These are phyloP conservation scores for Carex arenaria DNA, from an alignment of 202 grass and related monocot species.

Conservation along the genomic window DNA sequence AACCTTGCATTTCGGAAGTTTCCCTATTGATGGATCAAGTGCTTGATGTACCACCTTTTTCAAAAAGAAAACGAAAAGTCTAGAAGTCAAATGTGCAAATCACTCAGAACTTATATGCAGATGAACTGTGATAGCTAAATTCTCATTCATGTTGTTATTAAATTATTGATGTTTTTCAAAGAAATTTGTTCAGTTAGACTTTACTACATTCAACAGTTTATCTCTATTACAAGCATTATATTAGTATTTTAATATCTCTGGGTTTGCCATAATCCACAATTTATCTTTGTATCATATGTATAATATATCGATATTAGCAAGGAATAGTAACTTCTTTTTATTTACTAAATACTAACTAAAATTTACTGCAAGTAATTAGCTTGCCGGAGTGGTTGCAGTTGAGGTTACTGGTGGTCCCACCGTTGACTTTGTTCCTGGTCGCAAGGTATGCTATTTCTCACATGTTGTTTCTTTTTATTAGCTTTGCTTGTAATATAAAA, in stretches of 20 bases:
- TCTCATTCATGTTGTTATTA: background rate
- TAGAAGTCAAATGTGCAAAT: background rate
- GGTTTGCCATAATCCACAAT: background rate
- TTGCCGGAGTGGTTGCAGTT: constrained; percentile 86
- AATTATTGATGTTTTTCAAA: background rate
- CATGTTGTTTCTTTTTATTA: constrained; percentile 4
- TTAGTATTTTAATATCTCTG: background rate
- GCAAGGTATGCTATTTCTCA: constrained; percentile 39
- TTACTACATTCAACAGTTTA: background rate
- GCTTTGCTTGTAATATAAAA: constrained; percentile 17
- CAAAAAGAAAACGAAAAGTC: background rate
- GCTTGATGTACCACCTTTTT: background rate
- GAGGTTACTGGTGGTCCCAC: constrained; percentile 86
- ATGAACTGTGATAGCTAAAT: background rate
- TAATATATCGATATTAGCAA: background rate
- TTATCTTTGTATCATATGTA: background rate
- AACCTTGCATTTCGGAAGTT: background rate
- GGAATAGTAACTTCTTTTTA: background rate
- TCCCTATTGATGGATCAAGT: background rate
- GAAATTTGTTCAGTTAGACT: background rate
- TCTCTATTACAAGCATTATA: background rate
- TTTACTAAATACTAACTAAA: constrained; percentile 24
- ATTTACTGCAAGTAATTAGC: constrained; percentile 33
- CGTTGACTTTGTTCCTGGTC: constrained; percentile 68
- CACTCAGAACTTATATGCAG: background rate